Percentiles rank a stretch among this genome's conserved stretches.
Evolutionary conservation across 2,329 filamentous ascomycete genomes (phyloP).

Genomic region (Bipolaris sorokiniana): DNA sequence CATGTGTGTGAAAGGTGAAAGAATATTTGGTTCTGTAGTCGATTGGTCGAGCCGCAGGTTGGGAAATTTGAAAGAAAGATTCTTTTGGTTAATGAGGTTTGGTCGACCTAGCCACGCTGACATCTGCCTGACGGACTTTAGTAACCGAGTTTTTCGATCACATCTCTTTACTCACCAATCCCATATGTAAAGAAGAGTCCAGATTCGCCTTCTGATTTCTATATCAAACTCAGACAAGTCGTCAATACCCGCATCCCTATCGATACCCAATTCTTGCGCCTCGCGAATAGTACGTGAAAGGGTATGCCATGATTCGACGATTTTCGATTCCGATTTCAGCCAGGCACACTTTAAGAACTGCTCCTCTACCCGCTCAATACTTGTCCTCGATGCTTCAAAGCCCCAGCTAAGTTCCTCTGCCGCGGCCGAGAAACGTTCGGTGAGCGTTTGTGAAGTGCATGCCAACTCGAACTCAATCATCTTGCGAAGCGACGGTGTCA

Average conservation of each 20-base stretch:
- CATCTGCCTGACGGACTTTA: slow-evolving; percentile 45
- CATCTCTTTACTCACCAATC: slow-evolving; percentile 50
- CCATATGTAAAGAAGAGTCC: slow-evolving; percentile 57
- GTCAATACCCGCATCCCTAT: slow-evolving; percentile 48
- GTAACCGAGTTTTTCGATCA: background rate
- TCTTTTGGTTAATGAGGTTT: slow-evolving; percentile 52
- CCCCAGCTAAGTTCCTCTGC: slow-evolving; percentile 53
- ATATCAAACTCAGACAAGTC: slow-evolving; percentile 54
- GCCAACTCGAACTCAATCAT: slow-evolving; percentile 56
- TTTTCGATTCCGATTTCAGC: slow-evolving; percentile 56
- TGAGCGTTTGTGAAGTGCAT: slow-evolving; percentile 48
- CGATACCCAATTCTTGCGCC: slow-evolving; percentile 56
- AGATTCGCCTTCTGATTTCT: slow-evolving; percentile 56
- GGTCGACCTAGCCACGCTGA: slow-evolving; percentile 53
- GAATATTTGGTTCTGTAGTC: slow-evolving; percentile 43
- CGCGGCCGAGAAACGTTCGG: slow-evolving; percentile 51
- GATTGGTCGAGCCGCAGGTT: slow-evolving; percentile 49
- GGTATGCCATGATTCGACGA: slow-evolving; percentile 58
- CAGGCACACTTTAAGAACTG: slow-evolving; percentile 57
- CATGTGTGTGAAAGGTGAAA: slow-evolving; percentile 55
- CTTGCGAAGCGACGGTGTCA: slow-evolving; percentile 46
- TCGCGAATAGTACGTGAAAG: slow-evolving; percentile 54
- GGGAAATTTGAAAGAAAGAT: slow-evolving; percentile 50
- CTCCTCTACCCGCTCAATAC: slow-evolving; percentile 57
- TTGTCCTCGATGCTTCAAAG: slow-evolving; percentile 53